Evolutionary conservation across 345 rosid genomes (phyloP).

Genomic region (Acer saccharum): DNA sequence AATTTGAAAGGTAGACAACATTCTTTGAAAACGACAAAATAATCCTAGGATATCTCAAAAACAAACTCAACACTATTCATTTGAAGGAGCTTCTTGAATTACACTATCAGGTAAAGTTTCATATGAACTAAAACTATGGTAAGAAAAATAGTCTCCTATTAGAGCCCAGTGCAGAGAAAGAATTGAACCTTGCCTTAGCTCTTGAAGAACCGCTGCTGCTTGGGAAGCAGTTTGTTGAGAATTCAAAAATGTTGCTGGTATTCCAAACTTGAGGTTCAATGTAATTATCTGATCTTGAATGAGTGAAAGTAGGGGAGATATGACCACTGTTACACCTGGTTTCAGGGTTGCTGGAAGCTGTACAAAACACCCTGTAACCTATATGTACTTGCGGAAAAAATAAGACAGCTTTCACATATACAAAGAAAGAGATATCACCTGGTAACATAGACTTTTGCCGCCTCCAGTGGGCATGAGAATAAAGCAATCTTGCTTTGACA

Average conservation of each 20-base stretch:
- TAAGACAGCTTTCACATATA: background rate
- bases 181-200: slow-evolving; percentile 67
- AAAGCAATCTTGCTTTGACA: slow-evolving; percentile 77
- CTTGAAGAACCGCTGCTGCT: slow-evolving; percentile 73
- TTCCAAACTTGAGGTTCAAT: slow-evolving; percentile 70
- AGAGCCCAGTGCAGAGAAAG: background rate
- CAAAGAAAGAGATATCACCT: slow-evolving; percentile 47
- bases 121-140: background rate
- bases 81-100: background rate
- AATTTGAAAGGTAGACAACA: background rate
- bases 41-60: background rate
- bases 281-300: slow-evolving; percentile 94
- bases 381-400: slow-evolving; percentile 10
- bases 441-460: slow-evolving; percentile 90
- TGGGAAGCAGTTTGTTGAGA: slow-evolving; percentile 88
- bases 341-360: slow-evolving; percentile 92
- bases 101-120: background rate
- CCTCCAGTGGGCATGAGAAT: slow-evolving; percentile 93
- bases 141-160: background rate
- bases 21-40: background rate
- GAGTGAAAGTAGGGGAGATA: slow-evolving; percentile 83
- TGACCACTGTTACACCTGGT: slow-evolving; percentile 82
- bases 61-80: background rate
- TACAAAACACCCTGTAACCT: slow-evolving; percentile 8
- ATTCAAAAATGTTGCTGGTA: slow-evolving; percentile 84